Conservation (phyloP, 176 grass and related monocot species). For the Zea mays region Zm-B73-REFERENCE-NAM-5.0 NC_050104.1:74673501-74674000, state of each 20-base stretch:
- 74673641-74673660: slow-evolving; percentile 96
- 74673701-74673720: slow-evolving; percentile 95
- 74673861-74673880: slow-evolving; percentile 78
- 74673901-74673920: slow-evolving; percentile 89
- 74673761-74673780: slow-evolving; percentile 3
- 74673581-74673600: slow-evolving; percentile 6
- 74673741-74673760: slow-evolving; percentile 16
- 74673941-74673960: slow-evolving; percentile 70
- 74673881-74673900: slow-evolving; percentile 60
- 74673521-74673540: slow-evolving; percentile 86
- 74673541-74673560: slow-evolving; percentile 67
- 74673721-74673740: slow-evolving; percentile 80
- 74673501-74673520: slow-evolving; percentile 81
- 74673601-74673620: slow-evolving; percentile 25
- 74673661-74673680: slow-evolving; percentile 89
- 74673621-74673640: slow-evolving; percentile 90
- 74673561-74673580: background rate
- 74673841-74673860: slow-evolving; percentile 62
- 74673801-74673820: slow-evolving; percentile 9
- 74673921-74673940: slow-evolving; percentile 86
- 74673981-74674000: background rate
- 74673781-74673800: background rate
- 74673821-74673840: slow-evolving; percentile 30
- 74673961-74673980: background rate
- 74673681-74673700: slow-evolving; percentile 92